These are phyloP conservation scores for Pontederia paniculata DNA, from an alignment of 176 grass and related monocot species.

Conservation along the genomic window DNA sequence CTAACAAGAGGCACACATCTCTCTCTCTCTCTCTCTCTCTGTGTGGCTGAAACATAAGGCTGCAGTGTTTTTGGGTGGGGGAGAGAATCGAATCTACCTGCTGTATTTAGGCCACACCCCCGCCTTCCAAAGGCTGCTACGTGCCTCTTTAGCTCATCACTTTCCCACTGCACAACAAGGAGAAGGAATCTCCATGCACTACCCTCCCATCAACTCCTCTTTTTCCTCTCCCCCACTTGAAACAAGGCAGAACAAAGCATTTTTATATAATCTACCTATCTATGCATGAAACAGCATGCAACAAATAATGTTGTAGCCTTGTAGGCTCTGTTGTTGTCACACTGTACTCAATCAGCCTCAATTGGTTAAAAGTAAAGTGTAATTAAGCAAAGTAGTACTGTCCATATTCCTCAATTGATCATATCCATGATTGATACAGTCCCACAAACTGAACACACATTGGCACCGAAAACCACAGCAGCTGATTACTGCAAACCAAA, in stretches of 20 bases:
- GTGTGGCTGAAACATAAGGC: background rate
- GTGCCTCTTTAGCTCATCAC: background rate
- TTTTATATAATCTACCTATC: background rate
- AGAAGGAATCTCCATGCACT: background rate
- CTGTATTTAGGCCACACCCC: conserved; percentile 1
- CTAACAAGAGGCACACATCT: too few species aligned
- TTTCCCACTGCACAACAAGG: conserved; percentile 1
- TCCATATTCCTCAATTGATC: too few species aligned
- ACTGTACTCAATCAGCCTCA: too few species aligned
- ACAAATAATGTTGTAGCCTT: too few species aligned
- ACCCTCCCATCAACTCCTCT: background rate
- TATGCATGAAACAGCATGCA: too few species aligned
- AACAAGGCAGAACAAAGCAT: background rate
- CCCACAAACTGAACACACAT: too few species aligned
- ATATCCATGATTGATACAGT: too few species aligned
- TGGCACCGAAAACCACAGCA: too few species aligned
- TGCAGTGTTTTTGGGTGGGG: background rate
- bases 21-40: background rate
- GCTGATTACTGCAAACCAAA: too few species aligned
- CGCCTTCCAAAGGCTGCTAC: background rate
- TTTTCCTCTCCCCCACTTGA: background rate
- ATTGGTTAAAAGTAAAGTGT: too few species aligned
- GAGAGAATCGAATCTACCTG: background rate
- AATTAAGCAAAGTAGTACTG: too few species aligned
- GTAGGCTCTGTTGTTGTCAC: too few species aligned